Conservation (phyloP, 768 basidiomycete species). For the Termitomyces sp. region DNA sequence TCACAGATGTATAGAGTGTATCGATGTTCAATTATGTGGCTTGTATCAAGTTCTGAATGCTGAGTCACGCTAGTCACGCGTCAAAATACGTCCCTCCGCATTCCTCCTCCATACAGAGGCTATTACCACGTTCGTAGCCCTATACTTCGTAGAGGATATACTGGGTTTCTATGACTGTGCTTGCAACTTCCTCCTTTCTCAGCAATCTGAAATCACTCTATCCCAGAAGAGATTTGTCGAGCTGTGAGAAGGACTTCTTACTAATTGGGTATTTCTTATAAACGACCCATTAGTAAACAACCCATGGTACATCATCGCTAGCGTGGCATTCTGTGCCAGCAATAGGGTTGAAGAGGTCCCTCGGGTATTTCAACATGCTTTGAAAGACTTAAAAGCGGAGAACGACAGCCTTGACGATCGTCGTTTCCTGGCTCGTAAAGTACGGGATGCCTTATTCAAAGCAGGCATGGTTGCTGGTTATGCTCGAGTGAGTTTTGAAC, state of each 20-base stretch:
- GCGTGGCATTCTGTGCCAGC: slow-evolving; percentile 50
- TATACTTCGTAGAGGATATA: no score
- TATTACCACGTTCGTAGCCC: no score
- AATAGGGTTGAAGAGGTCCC: slow-evolving; percentile 57
- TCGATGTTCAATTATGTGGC: no score
- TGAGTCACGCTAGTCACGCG: no score
- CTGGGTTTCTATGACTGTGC: background rate
- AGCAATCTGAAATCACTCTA: slow-evolving; percentile 38
- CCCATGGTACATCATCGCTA: slow-evolving; percentile 57
- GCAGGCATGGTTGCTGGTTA: slow-evolving; percentile 52
- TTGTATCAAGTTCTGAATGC: no score
- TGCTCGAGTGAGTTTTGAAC: slow-evolving; percentile 38
- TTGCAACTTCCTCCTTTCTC: slow-evolving; percentile 29
- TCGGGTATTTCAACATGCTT: slow-evolving; percentile 42
- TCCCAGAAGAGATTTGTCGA: slow-evolving; percentile 21
- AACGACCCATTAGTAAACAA: slow-evolving; percentile 19
- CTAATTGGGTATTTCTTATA: background rate
- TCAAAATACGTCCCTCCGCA: no score
- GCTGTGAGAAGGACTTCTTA: slow-evolving; percentile 8
- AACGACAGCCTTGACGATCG: slow-evolving; percentile 25
- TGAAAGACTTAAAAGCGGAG: slow-evolving; percentile 34
- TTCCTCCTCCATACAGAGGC: no score
- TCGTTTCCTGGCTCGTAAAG: slow-evolving; percentile 40
- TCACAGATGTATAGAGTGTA: no score
- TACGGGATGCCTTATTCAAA: slow-evolving; percentile 62